A percentile compares a stretch with the other conserved stretches of the same genome.
Conservation (phyloP, 2,329 filamentous ascomycete genomes). For the Cladophialophora psammophila region DNA sequence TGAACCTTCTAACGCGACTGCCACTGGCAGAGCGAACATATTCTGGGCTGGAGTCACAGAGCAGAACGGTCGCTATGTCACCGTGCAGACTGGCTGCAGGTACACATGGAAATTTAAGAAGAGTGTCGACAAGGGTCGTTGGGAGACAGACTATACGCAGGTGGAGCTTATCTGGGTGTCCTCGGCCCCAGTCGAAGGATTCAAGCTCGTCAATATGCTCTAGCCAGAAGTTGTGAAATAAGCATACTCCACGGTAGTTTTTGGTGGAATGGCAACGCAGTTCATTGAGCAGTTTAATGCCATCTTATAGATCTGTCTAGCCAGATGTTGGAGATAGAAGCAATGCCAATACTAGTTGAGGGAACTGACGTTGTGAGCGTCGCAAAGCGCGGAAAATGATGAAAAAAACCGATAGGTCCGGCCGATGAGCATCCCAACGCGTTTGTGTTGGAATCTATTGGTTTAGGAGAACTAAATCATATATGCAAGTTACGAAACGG, state of each 20-base stretch:
- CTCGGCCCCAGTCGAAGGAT: not conserved
- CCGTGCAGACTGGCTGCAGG: not conserved
- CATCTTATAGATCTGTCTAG: no score
- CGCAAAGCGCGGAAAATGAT: no score
- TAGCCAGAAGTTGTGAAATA: not conserved
- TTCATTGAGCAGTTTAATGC: no score
- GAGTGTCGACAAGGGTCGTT: not conserved
- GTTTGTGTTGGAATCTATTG: no score
- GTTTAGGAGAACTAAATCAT: no score
- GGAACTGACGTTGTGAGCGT: no score
- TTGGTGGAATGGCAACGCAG: no score
- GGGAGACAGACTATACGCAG: not conserved
- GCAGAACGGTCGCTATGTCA: not conserved
- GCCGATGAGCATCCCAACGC: no score
- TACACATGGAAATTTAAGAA: not conserved
- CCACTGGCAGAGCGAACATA: not conserved
- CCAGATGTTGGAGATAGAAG: no score
- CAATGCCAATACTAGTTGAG: no score
- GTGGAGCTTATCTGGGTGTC: not conserved
- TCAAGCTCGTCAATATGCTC: slow-evolving; percentile 1
- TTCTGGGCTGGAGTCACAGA: not conserved
- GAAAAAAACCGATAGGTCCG: no score
- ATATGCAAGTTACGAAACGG: no score
- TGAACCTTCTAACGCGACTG: not conserved
- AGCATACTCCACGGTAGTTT: not conserved